Evolutionary conservation across 2,329 filamentous ascomycete genomes (phyloP), one percentile per base, ranked within the genome.

Genomic region (Amesomyces nigricolor): DNA sequence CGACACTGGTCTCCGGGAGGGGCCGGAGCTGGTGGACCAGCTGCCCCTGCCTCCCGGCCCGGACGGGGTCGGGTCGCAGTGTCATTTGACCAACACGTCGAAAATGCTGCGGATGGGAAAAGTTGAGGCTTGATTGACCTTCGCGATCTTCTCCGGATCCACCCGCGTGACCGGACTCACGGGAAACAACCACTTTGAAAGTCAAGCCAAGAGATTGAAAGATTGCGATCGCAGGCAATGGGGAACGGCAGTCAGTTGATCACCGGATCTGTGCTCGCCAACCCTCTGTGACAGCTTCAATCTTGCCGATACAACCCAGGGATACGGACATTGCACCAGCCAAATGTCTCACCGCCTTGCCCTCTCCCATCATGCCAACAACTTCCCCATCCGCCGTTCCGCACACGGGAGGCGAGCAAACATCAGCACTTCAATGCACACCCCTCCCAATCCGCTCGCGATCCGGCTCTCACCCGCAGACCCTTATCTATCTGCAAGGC

Each of bases 21-120:
- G 35, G 16, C 47, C 44, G 44, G 44, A n/a, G 14, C 19, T 8
- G 35, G 29, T 43, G 26, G 26, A 40, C 40, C 47, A 55, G 22
- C 30, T 55, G 53, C 26, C 39, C 19, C 39, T 17, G 26, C 5
- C 9, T 16, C 45, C 45, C 47, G 30, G 17, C 29, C 39, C 30
- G 32, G 50, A 5, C 9, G 42, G 40, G 10, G 8, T 35, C 29
- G 52, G 52, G 17, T 40, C 11, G 39, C 19, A 6, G 1, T 47
- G 57, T 58, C 53, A 56, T 49, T 58, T 56, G 57, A 58, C 57
- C 53, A 50, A 54, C 50, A 51, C 43, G 26, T 47, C 48, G 45
- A 47, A 56, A 45, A 44, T 39, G 32, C 51, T 43, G 44, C 44
- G 19, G 38, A 43, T 17, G 26, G 30, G 26, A 35, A 35, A n/a